Conservation (phyloP, 257 asterid genomes). For the Coffea canephora region DNA sequence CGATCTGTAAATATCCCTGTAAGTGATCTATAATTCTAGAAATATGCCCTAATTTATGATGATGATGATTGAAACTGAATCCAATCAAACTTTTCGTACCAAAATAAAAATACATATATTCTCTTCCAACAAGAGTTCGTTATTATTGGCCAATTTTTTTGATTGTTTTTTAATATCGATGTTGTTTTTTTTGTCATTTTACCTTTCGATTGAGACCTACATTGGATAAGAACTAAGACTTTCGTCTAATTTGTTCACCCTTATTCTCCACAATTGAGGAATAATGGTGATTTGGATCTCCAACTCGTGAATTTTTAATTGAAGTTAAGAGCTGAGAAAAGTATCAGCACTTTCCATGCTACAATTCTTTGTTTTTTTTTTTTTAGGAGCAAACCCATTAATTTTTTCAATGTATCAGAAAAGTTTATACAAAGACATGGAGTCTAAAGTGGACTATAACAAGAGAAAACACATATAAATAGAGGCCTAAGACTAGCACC, state of each 20-base stretch:
- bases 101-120: not conserved
- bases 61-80: no score
- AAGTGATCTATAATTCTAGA: no score
- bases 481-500: no score
- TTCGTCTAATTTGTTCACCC: not conserved
- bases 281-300: not conserved
- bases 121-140: not conserved
- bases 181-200: not conserved
- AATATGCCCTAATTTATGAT: no score
- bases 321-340: not conserved
- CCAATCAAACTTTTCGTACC: no score
- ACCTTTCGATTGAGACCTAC: not conserved
- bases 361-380: not conserved
- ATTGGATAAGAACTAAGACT: conserved; percentile 1
- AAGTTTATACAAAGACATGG: no score
- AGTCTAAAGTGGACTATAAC: no score
- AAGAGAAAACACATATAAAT: no score
- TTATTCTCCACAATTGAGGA: not conserved
- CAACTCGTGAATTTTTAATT: not conserved
- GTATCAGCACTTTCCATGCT: no score
- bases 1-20: no score
- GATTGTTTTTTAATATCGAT: not conserved
- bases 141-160: conserved; percentile 7
- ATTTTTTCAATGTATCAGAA: no score
- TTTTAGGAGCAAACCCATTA: no score